A percentile compares a stretch with the other conserved stretches of the same genome.
These are phyloP conservation scores for Aspergillus aculeatus DNA, from an alignment of 2,329 filamentous ascomycete genomes.

Conservation along the genomic window DNA sequence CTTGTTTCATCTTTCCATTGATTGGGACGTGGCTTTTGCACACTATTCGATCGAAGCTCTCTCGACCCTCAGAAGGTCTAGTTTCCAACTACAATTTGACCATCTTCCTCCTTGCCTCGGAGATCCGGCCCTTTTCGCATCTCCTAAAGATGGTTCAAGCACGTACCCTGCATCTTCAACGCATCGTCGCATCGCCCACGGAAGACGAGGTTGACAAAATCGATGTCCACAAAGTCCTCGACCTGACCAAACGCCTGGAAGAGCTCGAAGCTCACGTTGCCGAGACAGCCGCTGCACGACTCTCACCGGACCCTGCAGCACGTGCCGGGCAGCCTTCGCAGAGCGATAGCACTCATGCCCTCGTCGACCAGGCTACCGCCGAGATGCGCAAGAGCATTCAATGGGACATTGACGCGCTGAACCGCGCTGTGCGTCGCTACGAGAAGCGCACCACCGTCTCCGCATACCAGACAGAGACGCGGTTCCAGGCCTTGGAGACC, in stretches of 20 bases:
- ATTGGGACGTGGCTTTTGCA: constrained; percentile 83
- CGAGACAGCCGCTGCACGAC: constrained; percentile 32
- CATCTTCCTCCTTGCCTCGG: constrained; percentile 83
- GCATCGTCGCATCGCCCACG: constrained; percentile 53
- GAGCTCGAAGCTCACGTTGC: constrained; percentile 63
- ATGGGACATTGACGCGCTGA: constrained; percentile 82
- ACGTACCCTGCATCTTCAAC: constrained; percentile 78
- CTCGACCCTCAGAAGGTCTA: constrained; percentile 77
- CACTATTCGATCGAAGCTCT: constrained; percentile 74
- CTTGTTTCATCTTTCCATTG: constrained; percentile 76
- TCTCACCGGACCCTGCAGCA: constrained; percentile 13
- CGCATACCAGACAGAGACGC: constrained; percentile 71
- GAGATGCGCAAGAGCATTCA: constrained; percentile 68
- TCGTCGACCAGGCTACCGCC: constrained; percentile 41
- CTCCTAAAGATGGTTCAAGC: constrained; percentile 75
- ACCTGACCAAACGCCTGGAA: constrained; percentile 65
- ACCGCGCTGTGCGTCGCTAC: constrained; percentile 82
- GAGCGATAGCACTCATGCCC: constrained; percentile 41
- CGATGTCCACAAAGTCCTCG: constrained; percentile 45
- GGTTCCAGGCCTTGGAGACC: constrained; percentile 69
- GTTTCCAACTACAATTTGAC: constrained; percentile 91
- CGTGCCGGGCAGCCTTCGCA: constrained; percentile 13
- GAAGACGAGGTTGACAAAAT: constrained; percentile 33
- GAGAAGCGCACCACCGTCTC: constrained; percentile 82
- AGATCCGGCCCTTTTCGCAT: constrained; percentile 79